Evolutionary conservation across 2,329 filamentous ascomycete species (phyloP).

Genomic region (Claviceps citrina): DNA sequence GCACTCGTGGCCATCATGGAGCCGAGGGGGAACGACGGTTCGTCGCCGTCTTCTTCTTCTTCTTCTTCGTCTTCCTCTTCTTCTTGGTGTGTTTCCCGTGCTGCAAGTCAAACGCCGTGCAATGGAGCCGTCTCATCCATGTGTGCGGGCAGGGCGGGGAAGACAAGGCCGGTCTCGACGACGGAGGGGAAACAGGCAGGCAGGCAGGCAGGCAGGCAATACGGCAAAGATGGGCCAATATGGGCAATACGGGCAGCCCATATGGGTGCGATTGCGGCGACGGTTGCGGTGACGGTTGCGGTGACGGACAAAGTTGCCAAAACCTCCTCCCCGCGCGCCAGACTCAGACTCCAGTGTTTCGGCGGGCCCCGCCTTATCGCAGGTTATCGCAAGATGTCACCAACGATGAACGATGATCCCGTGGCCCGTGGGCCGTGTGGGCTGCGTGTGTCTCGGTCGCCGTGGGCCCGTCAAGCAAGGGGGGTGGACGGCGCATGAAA

Average conservation of each 20-base stretch:
- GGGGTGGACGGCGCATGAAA: too few species aligned
- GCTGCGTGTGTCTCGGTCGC: too few species aligned
- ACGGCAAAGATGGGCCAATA: neutral
- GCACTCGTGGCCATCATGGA: slow-evolving; percentile 16
- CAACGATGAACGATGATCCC: neutral
- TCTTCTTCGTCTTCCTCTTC: neutral
- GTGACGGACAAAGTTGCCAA: too few species aligned
- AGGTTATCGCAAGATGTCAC: slow-evolving; percentile 1
- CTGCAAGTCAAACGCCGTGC: too few species aligned
- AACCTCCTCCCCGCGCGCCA: too few species aligned
- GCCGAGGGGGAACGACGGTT: neutral
- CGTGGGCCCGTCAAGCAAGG: too few species aligned
- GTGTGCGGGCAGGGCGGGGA: too few species aligned
- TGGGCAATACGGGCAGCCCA: too few species aligned
- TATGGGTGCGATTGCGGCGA: neutral
- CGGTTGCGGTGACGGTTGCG: neutral
- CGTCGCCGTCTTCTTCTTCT: neutral
- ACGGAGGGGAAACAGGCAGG: neutral
- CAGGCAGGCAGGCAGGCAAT: neutral
- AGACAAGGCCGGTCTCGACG: neutral
- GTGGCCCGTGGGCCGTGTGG: neutral
- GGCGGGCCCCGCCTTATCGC: slow-evolving; percentile 5
- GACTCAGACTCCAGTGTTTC: neutral
- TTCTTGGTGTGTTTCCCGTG: neutral
- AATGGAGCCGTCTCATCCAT: too few species aligned